A percentile compares a stretch with the other conserved stretches of the same genome.
Evolutionary conservation across 345 rosid genomes (phyloP).

Genomic region (Streptanthus diversifolius): DNA sequence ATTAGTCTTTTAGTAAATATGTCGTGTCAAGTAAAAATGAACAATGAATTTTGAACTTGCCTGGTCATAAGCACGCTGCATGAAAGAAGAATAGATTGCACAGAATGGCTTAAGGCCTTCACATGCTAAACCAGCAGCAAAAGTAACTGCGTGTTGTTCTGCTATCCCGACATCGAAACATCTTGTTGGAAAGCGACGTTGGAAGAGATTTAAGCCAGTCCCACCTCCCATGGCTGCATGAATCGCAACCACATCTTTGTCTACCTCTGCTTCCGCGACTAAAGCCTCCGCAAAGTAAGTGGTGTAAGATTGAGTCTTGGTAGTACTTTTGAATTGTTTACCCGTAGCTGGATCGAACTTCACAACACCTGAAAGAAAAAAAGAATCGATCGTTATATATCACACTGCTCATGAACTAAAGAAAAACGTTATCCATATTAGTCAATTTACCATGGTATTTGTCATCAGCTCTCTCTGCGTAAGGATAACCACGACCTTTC

Average conservation of each 20-base stretch:
- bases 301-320: conserved; percentile 68
- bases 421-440: neutral
- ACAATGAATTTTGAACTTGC: conserved; percentile 39
- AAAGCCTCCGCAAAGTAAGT: conserved; percentile 94
- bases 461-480: conserved; percentile 93
- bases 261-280: conserved; percentile 86
- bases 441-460: conserved; percentile 64
- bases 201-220: conserved; percentile 84
- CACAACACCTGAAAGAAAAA: conserved; percentile 58
- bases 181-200: conserved; percentile 74
- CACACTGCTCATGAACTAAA: neutral
- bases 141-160: conserved; percentile 97
- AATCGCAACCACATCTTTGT: conserved; percentile 80
- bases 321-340: conserved; percentile 77
- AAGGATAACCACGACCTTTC: conserved; percentile 99
- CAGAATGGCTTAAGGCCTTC: conserved; percentile 97
- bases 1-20: neutral
- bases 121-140: conserved; percentile 96
- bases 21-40: neutral
- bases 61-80: conserved; percentile 99
- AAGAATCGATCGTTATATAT: neutral
- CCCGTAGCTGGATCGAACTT: conserved; percentile 96
- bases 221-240: conserved; percentile 99
- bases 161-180: conserved; percentile 98
- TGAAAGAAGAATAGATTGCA: conserved; percentile 87